phyloP scores from a whole-genome alignment of 208 protist genomes.

The Leishmania tarentolae region DNA sequence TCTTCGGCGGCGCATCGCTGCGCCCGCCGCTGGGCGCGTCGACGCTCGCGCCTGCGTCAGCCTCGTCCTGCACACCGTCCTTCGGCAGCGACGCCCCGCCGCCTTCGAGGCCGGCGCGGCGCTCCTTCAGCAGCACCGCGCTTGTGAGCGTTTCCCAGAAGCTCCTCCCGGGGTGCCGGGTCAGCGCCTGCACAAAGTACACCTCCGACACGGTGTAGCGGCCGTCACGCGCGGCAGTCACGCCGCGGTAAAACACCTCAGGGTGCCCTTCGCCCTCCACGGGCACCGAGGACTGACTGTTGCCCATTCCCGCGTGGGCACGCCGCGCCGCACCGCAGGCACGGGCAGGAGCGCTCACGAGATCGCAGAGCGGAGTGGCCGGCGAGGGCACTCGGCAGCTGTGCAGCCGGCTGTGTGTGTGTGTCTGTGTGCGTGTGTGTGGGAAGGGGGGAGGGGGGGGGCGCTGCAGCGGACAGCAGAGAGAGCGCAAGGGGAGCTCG shows the following conservation, averaged over 20 bases:
- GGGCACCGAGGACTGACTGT: not conserved
- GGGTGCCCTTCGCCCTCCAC: slow-evolving; percentile 13
- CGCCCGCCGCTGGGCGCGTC: not conserved
- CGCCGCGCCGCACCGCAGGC: not conserved
- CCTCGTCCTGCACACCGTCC: not conserved
- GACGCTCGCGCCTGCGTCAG: not conserved
- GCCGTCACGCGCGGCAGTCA: slow-evolving; percentile 7
- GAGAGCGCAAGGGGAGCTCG: not conserved
- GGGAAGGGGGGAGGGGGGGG: not conserved
- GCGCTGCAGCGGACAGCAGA: not conserved
- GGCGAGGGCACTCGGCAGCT: not conserved
- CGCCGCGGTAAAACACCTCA: slow-evolving; percentile 23
- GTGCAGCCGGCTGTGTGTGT: too few species aligned
- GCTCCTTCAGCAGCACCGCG: not conserved
- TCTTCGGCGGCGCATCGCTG: not conserved
- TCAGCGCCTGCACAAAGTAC: slow-evolving; percentile 26
- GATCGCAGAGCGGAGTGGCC: not conserved
- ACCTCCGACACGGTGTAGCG: slow-evolving; percentile 24
- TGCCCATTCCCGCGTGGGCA: not conserved
- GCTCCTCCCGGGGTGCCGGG: slow-evolving; percentile 11
- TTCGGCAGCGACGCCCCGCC: not conserved
- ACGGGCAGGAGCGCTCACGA: not conserved
- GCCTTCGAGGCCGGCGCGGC: not conserved
- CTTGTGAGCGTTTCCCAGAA: slow-evolving; percentile 18
- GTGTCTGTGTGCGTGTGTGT: not conserved